Base-by-base conservation (phyloP, 202 grass and related monocot species). In the Carex arenaria region DNA sequence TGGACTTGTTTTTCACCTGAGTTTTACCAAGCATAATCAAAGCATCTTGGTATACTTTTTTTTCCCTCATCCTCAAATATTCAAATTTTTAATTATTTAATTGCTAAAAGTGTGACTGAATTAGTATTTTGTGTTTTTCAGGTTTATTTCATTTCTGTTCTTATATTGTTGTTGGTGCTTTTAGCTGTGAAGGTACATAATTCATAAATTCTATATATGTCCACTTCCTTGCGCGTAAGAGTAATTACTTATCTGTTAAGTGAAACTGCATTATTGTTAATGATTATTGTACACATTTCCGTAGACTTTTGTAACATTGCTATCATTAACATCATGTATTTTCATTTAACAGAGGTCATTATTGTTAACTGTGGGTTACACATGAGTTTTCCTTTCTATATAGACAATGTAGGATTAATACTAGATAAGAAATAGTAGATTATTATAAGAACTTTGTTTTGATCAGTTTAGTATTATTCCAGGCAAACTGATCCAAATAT, bases 1-100 rank as follows among this genome's bases (percentile, higher is more conserved):
- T 84, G 94, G 94, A 61, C 94, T 97, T 84, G 88, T 97, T 73
- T 97, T 94, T 84, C 94, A 97, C 73, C 85, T 98, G 84, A 84
- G 70, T 81, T 85, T 98, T 80, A 93, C 84, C 81, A 9, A 11
- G 0, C 15, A 89, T 65, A 90, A 60, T n/a, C 80, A 89, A 86
- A 98, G 90, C 85, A 80, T 93, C 60, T 51, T 98, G 95, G 95
- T 98, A 94, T 80, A 75, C 22, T 78, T 47, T 26, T 76, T 61
- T 17, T 70, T 62, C 61, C 70, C 49, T 72, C 61, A 72, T 63
- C 0, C 67, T 77, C 51, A 69, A 61, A 81, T 85, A 38, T 18
- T 85, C 63, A 72, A 74, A 47, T n/a, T 47, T n/a, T 47, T 85
- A 82, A 53, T 65, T 36, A 17, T 62, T 78, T 89, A 67, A 61